These are phyloP conservation scores for Suhomyces pyralidae DNA, from an alignment of 805 yeast genomes.

Conservation along the genomic window DNA sequence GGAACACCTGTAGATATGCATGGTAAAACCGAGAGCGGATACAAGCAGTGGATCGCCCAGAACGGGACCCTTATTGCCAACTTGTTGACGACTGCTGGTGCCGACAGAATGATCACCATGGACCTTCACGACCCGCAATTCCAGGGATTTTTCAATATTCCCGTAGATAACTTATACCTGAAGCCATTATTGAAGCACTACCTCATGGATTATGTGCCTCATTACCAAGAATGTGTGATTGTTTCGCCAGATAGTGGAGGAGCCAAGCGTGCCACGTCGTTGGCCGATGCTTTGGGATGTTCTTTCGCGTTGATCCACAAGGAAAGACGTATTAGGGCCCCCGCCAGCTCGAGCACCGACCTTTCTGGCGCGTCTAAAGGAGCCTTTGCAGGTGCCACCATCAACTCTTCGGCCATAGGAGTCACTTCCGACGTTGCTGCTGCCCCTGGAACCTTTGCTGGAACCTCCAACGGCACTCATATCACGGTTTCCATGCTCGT, in stretches of 20 bases:
- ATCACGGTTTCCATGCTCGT: slow-evolving; percentile 67
- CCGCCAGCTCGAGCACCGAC: background rate
- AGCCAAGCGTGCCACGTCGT: slow-evolving; percentile 91
- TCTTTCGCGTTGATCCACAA: slow-evolving; percentile 94
- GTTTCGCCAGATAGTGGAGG: slow-evolving; percentile 99
- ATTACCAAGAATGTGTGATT: slow-evolving; percentile 78
- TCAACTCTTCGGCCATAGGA: background rate
- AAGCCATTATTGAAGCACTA: slow-evolving; percentile 85
- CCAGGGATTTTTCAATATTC: slow-evolving; percentile 95
- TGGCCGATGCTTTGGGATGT: slow-evolving; percentile 87
- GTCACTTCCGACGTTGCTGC: slow-evolving; percentile 1
- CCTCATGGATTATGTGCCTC: slow-evolving; percentile 72
- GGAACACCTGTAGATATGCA: slow-evolving; percentile 25
- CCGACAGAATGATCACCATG: slow-evolving; percentile 96
- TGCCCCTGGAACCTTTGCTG: background rate
- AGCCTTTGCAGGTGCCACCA: background rate
- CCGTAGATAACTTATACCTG: slow-evolving; percentile 90
- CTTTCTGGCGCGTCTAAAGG: background rate
- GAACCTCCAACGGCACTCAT: background rate
- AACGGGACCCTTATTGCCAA: slow-evolving; percentile 91
- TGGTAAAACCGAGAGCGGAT: slow-evolving; percentile 58
- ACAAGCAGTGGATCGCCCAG: slow-evolving; percentile 94
- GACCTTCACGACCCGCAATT: slow-evolving; percentile 97
- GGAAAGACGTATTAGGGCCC: slow-evolving; percentile 62
- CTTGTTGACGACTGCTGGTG: slow-evolving; percentile 85